A percentile compares a stretch with the other conserved stretches of the same genome.
These are phyloP conservation scores for Cornus controversa DNA, from an alignment of 148 eudicot species.

Conservation along the genomic window DNA sequence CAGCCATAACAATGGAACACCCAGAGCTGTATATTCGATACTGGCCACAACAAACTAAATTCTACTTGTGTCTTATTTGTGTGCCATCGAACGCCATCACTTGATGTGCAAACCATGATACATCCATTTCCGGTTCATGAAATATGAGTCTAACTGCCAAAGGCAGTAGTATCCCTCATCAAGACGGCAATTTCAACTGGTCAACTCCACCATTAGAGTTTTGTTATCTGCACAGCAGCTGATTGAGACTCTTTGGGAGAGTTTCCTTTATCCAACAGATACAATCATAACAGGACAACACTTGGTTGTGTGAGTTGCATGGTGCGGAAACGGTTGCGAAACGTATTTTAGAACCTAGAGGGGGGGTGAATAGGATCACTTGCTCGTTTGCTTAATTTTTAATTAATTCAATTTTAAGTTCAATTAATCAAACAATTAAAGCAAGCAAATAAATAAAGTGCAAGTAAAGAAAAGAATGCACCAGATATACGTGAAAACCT, in stretches of 20 bases:
- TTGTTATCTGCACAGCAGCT: slow-evolving; percentile 42
- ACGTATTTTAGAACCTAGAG: too few relatives aligned
- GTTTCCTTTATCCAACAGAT: slow-evolving; percentile 64
- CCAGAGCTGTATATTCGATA: slow-evolving; percentile 63
- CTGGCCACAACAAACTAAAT: slow-evolving; percentile 35
- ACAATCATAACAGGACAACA: slow-evolving; percentile 62
- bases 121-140: slow-evolving; percentile 53
- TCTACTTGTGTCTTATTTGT: slow-evolving; percentile 72
- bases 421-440: too few relatives aligned
- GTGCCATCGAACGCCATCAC: slow-evolving; percentile 44
- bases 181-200: slow-evolving; percentile 50
- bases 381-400: too few relatives aligned
- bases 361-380: too few relatives aligned
- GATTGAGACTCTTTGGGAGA: slow-evolving; percentile 62
- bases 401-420: too few relatives aligned
- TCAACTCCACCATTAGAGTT: slow-evolving; percentile 53
- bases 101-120: slow-evolving; percentile 75
- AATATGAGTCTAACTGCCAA: slow-evolving; percentile 34
- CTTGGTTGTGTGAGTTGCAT: too few relatives aligned
- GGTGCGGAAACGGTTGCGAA: too few relatives aligned
- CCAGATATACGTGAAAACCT: too few relatives aligned
- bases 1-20: slow-evolving; percentile 35
- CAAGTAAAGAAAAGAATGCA: too few relatives aligned
- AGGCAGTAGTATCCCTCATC: slow-evolving; percentile 47
- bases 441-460: too few relatives aligned